Base-by-base conservation (phyloP, 1,284 basidiomycete species). In the Ganoderma meredithae region DNA sequence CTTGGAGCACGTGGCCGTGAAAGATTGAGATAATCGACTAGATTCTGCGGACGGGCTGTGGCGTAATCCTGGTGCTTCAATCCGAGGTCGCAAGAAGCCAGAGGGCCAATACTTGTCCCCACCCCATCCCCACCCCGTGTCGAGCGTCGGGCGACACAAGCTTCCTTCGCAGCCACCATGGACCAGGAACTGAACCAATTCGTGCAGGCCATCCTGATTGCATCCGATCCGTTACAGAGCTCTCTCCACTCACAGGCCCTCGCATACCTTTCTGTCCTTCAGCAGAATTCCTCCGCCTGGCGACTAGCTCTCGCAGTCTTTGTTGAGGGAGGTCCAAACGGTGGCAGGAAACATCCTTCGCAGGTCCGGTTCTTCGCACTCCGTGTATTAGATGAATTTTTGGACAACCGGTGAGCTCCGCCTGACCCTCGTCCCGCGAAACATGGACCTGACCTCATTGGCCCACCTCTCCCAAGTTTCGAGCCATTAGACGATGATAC, bases 281-380 rank as follows among this genome's bases (percentile, higher is more conserved):
- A 96, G 78, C 88, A 89, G 79, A 94, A 92, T 79, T 84, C 90
- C 3, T 80, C 81, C 67, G 91, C 91, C 39, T 97, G 96, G 95
- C 85, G 87, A 75, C 81, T 93, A 19, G 94, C 91, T 43, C 84
- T 96, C 70, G 83, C 86, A 27, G 82, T 96, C 43, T 96, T 95
- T 78, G 85, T 90, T 53, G 91, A 91, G 73, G 79, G 81, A 52
- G 83, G 83, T 60, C 75, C 85, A 39, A 86, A 88, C 72, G 89
- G 89, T 39, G 74, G 79, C 40, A 83, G 88, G 75, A 93, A 90
- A 80, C 88, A 95, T 79, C 88, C 89, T 27, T 80, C 88, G 58
- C 89, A 95, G 76, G 93, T 88, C 52, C 87, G 95, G 66, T 93
- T 97, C 82, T 96, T 94, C 79, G 94, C 92, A 31, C 83, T 97